A percentile compares a stretch with the other conserved stretches of the same genome.
phyloP scores from a whole-genome alignment of 257 asterid species.

The Linderniella brevidens region DNA sequence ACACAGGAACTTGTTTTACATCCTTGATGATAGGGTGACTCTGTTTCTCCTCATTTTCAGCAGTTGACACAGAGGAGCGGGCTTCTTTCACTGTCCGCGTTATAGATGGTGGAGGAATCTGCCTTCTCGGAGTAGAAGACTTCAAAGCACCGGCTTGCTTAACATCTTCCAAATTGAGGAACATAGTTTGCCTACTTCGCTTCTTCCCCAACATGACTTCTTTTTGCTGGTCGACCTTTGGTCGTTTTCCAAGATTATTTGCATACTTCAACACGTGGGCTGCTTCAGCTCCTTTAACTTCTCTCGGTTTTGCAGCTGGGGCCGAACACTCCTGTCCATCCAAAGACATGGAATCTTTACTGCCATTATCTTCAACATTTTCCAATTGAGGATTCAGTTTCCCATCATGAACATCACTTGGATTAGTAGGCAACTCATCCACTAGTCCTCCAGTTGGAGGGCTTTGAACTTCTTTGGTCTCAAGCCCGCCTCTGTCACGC shows the following conservation, averaged over 20 bases:
- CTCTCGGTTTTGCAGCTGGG: conserved; percentile 48
- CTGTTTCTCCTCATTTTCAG: conserved; percentile 66
- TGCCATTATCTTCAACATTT: conserved; percentile 26
- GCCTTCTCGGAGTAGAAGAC: conserved; percentile 77
- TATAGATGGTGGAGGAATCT: conserved; percentile 69
- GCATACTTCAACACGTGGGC: conserved; percentile 50
- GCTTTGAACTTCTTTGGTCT: conserved; percentile 18
- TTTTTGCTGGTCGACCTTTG: conserved; percentile 74
- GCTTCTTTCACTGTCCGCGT: conserved; percentile 59
- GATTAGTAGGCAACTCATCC: too few relatives aligned
- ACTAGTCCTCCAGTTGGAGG: too few relatives aligned
- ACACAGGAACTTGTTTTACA: conserved; percentile 22
- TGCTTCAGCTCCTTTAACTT: conserved; percentile 69
- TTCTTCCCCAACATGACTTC: conserved; percentile 92
- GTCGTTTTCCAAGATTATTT: conserved; percentile 68
- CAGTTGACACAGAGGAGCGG: conserved; percentile 24
- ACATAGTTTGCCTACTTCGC: conserved; percentile 91
- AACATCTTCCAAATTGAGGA: conserved; percentile 82
- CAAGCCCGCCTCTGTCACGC: conserved; percentile 27
- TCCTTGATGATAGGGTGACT: conserved; percentile 41
- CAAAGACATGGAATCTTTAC: conserved; percentile 28
- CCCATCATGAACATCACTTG: too few relatives aligned
- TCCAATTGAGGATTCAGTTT: too few relatives aligned
- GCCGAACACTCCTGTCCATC: conserved; percentile 54
- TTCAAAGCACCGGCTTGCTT: conserved; percentile 67